A percentile compares a stretch with the other conserved stretches of the same genome.
These are phyloP conservation scores for Aspergillus uvarum DNA, from an alignment of 2,329 filamentous ascomycete genomes.

Conservation along the genomic window DNA sequence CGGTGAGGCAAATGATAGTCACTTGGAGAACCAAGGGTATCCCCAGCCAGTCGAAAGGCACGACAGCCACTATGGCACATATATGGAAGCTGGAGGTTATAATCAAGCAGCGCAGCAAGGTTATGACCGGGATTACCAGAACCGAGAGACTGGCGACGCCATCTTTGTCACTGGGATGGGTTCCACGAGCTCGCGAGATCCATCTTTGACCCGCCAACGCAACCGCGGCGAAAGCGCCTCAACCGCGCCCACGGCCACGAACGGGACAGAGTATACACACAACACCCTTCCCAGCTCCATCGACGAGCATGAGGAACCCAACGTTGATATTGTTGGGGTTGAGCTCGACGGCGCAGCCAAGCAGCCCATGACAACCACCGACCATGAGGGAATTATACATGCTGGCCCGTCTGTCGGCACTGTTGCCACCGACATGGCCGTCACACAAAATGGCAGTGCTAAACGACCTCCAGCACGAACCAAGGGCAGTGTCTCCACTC, in stretches of 20 bases:
- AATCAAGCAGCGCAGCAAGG: slow-evolving; percentile 11
- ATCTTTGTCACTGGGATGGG: slow-evolving; percentile 19
- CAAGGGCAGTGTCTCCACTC: slow-evolving; percentile 31
- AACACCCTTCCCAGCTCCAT: slow-evolving; percentile 36
- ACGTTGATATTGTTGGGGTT: slow-evolving; percentile 6
- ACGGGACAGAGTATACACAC: slow-evolving; percentile 34
- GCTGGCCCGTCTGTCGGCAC: slow-evolving; percentile 1
- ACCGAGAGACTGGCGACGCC: slow-evolving; percentile 10
- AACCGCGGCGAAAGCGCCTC: slow-evolving; percentile 34
- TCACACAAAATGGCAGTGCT: slow-evolving; percentile 1
- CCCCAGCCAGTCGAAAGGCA: slow-evolving; percentile 25
- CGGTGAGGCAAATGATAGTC: slow-evolving; percentile 16
- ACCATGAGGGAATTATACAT: neutral
- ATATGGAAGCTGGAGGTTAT: slow-evolving; percentile 50
- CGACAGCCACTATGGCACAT: slow-evolving; percentile 52
- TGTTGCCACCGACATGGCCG: slow-evolving; percentile 6
- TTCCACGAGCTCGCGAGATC: slow-evolving; percentile 15
- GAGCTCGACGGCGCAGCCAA: slow-evolving; percentile 12
- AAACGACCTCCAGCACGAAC: slow-evolving; percentile 19
- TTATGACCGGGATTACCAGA: slow-evolving; percentile 4
- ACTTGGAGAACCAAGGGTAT: slow-evolving; percentile 5
- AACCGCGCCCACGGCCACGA: slow-evolving; percentile 36
- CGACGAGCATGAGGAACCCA: slow-evolving; percentile 23
- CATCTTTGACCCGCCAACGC: slow-evolving; percentile 11
- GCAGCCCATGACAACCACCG: neutral